Percentiles rank a stretch among this genome's conserved stretches.
Conservation (phyloP, 2,329 filamentous ascomycete species). For the Thermoascus crustaceus region DNA sequence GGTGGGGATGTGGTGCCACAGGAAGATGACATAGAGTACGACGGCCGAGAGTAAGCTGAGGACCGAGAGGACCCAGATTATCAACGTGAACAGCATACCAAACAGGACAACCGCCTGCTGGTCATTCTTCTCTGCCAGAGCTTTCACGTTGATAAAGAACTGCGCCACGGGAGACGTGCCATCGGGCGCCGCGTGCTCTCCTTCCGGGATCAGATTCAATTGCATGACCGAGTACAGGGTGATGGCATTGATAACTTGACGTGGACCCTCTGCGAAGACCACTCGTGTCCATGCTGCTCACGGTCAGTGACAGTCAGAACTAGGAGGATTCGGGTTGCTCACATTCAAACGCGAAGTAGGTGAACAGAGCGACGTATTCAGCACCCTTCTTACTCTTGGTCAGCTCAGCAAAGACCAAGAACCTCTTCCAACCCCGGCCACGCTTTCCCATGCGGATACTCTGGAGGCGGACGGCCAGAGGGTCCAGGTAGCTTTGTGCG, state of each 20-base stretch:
- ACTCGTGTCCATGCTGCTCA: constrained; percentile 74
- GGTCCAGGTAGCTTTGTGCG: constrained; percentile 85
- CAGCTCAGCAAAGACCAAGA: constrained; percentile 83
- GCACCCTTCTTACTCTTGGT: constrained; percentile 86
- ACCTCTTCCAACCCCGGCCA: constrained; percentile 76
- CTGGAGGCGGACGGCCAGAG: constrained; percentile 74
- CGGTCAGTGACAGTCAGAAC: constrained; percentile 13
- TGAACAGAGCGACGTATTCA: constrained; percentile 84
- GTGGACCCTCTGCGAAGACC: constrained; percentile 82
- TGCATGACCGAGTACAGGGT: constrained; percentile 80
- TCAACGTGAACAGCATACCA: constrained; percentile 83
- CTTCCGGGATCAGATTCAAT: constrained; percentile 59
- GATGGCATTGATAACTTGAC: constrained; percentile 82
- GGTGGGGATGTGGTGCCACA: constrained; percentile 84
- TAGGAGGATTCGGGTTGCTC: constrained; percentile 9
- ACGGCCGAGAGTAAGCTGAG: constrained; percentile 64
- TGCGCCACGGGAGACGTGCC: constrained; percentile 59
- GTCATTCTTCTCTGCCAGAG: constrained; percentile 63
- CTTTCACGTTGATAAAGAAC: constrained; percentile 75
- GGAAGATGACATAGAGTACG: constrained; percentile 75
- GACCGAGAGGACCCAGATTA: constrained; percentile 80
- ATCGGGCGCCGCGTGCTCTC: constrained; percentile 43
- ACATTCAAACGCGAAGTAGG: constrained; percentile 73
- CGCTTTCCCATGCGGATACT: constrained; percentile 62
- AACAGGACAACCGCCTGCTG: constrained; percentile 75